These are phyloP conservation scores for Starmerella scarabaei DNA, from an alignment of 805 yeast genomes.

Conservation along the genomic window DNA sequence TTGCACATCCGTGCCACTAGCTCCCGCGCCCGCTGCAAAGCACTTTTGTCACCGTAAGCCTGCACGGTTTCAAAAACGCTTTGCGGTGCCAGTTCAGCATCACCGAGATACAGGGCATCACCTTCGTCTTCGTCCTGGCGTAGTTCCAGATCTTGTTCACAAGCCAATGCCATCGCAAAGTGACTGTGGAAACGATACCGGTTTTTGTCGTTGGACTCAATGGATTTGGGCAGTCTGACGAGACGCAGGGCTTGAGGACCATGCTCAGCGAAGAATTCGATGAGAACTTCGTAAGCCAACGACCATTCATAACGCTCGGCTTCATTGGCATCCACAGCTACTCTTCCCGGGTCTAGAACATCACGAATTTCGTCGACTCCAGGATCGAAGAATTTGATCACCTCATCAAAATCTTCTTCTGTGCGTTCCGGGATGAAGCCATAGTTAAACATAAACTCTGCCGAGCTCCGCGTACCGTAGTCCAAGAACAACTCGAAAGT, in stretches of 20 bases:
- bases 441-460: constrained; percentile 30
- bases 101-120: constrained; percentile 17
- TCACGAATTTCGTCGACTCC: constrained; percentile 12
- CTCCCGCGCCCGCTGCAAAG: constrained; percentile 5
- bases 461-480: constrained; percentile 29
- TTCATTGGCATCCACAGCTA: constrained; percentile 6
- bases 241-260: constrained; percentile 9
- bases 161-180: constrained; percentile 20
- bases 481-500: constrained; percentile 25
- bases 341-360: constrained; percentile 17
- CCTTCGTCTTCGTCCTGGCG: constrained; percentile 9
- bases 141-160: constrained; percentile 19
- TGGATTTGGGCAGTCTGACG: constrained; percentile 7
- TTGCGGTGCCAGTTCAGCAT: constrained; percentile 18
- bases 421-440: constrained; percentile 28
- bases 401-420: constrained; percentile 10
- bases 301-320: constrained; percentile 12
- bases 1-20: constrained; percentile 9
- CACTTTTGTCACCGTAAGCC: neutral
- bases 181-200: constrained; percentile 15
- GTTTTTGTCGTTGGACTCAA: constrained; percentile 2
- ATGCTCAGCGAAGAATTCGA: constrained; percentile 18
- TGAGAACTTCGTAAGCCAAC: constrained; percentile 19
- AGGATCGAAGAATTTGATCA: constrained; percentile 18
- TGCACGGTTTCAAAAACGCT: constrained; percentile 8